Evolutionary conservation across 306 rosid genomes (phyloP), one percentile per base, ranked within the genome.

Genomic region (Bauhinia variegata): DNA sequence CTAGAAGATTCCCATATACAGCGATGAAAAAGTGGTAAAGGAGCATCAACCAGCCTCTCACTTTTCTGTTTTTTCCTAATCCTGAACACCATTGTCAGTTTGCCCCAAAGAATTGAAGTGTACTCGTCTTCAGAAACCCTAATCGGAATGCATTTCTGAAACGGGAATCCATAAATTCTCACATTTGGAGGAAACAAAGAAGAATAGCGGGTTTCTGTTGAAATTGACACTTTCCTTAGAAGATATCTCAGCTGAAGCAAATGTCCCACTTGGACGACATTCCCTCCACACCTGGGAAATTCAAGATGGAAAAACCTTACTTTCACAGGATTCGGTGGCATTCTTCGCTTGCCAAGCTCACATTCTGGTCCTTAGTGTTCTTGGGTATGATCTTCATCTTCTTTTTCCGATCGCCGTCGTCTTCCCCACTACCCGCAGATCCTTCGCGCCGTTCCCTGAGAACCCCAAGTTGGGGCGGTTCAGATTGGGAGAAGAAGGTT

Each of bases 231-330:
- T 80, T 73, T 56, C 71, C 55, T 6, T 16, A 46, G 72, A 64
- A 68, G 66, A 75, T 73, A 78, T 73, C 89, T 28, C 88, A 84
- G 68, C 75, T 76, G 82, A 82, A 74, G 78, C 86, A 81, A 80
- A 85, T 88, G 97, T 83, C 96, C 23, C 89, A 86, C 72, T 67
- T 76, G 3, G 92, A 93, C 66, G 78, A 88, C 76, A 80, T 82
- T 44, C 98, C 98, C 11, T 84, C 96, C 4, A 89, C 97, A 10
- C 96, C 98, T 4, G 98, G 97, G 7, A 93, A 93, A 82, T 83
- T 89, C 84, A 93, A 92, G 89, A 86, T 88, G 86, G 97, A 91
- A 9, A 91, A 91, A 52, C 78, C 91, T 4, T 87, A 86, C 79
- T 74, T 84, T 69, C 86, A 88, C 79, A 73, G 96, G 18, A 70